A percentile compares a stretch with the other conserved stretches of the same genome.
phyloP scores from a whole-genome alignment of 2,329 filamentous ascomycete genomes.

The Dactylonectria macrodidyma region DNA sequence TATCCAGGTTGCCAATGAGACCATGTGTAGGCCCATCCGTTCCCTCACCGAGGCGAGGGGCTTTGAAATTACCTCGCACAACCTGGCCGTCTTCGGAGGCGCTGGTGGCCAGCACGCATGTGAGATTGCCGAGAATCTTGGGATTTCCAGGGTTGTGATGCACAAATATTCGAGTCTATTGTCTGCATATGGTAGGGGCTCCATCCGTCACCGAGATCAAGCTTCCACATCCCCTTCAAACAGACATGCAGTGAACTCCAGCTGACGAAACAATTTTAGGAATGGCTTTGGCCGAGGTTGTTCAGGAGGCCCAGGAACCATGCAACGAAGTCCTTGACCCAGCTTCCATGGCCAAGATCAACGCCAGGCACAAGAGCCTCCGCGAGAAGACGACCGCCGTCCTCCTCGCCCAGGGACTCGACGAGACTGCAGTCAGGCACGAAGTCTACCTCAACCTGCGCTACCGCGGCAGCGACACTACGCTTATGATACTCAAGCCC shows the following conservation, averaged over 20 bases:
- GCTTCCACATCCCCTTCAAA: no score
- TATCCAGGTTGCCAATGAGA: conserved; percentile 81
- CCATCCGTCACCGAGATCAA: no score
- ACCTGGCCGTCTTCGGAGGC: conserved; percentile 69
- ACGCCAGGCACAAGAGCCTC: conserved; percentile 48
- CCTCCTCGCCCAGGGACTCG: conserved; percentile 58
- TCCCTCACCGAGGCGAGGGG: conserved; percentile 75
- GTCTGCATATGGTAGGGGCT: conserved; percentile 56
- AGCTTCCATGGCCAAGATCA: conserved; percentile 35
- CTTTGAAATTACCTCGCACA: conserved; percentile 48
- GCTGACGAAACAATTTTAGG: not conserved
- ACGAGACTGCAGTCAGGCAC: conserved; percentile 55
- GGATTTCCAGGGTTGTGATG: conserved; percentile 57
- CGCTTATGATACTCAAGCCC: conserved; percentile 60
- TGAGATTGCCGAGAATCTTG: conserved; percentile 56
- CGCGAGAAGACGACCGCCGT: conserved; percentile 44
- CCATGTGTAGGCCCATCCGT: conserved; percentile 82
- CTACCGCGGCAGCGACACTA: conserved; percentile 59
- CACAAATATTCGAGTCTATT: conserved; percentile 58
- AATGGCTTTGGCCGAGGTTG: conserved; percentile 58
- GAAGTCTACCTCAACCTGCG: conserved; percentile 61
- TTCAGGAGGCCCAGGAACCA: conserved; percentile 55
- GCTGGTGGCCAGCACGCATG: conserved; percentile 76
- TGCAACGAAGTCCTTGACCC: conserved; percentile 41
- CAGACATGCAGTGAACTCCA: no score